A percentile compares a stretch with the other conserved stretches of the same genome.
Conservation (phyloP, 2,329 filamentous ascomycete genomes). For the Pseudogymnoascus sp. region DNA sequence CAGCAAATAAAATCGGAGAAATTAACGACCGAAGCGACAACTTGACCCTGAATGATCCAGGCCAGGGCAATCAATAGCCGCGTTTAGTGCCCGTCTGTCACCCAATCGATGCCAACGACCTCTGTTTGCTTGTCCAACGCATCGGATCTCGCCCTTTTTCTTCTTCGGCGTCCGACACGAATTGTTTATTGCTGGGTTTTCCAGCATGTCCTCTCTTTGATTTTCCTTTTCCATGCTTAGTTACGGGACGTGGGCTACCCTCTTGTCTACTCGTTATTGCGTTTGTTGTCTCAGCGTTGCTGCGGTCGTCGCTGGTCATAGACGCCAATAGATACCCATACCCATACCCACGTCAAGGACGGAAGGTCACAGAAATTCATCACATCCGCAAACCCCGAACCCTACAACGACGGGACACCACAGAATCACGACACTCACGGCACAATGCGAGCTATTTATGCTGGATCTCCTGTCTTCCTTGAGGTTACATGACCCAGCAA, state of each 20-base stretch:
- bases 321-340: slow-evolving; percentile 1
- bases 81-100: slow-evolving; percentile 4
- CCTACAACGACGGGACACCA: neutral
- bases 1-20: neutral
- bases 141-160: neutral
- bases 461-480: neutral
- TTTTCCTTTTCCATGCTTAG: neutral
- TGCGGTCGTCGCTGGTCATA: neutral
- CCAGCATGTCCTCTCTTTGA: slow-evolving; percentile 6
- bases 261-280: neutral
- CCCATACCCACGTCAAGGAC: neutral
- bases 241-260: neutral
- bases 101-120: neutral
- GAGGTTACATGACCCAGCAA: neutral
- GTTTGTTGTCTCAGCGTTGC: neutral
- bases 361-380: neutral
- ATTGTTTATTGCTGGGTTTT: slow-evolving; percentile 5
- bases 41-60: slow-evolving; percentile 4
- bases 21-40: slow-evolving; percentile 3
- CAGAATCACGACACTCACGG: neutral
- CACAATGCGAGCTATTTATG: slow-evolving; percentile 7
- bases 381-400: neutral
- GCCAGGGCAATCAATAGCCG: slow-evolving; percentile 5
- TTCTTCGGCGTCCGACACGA: neutral
- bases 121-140: neutral